Evolutionary conservation across 2,329 filamentous ascomycete species (phyloP).

Genomic region (Aschersonia sp.): DNA sequence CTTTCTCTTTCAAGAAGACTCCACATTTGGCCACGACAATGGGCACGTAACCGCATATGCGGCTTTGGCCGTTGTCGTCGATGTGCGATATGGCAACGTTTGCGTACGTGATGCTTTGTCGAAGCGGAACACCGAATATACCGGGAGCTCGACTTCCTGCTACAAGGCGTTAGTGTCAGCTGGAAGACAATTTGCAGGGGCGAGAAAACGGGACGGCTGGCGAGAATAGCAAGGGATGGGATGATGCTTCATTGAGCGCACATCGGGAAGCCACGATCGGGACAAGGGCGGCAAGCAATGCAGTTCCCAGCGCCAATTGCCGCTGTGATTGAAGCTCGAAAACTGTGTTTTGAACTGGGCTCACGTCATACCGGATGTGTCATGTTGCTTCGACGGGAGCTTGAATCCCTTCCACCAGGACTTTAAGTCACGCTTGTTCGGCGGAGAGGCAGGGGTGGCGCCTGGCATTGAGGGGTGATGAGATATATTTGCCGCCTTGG

Average conservation of each 20-base stretch:
- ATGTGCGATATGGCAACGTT: slow-evolving; percentile 96
- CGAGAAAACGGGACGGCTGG: neutral
- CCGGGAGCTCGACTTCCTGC: slow-evolving; percentile 44
- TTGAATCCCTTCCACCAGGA: slow-evolving; percentile 98
- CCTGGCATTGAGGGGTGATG: slow-evolving; percentile 10
- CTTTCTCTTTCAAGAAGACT: slow-evolving; percentile 95
- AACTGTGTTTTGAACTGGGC: neutral
- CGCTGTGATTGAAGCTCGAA: neutral
- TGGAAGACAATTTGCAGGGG: neutral
- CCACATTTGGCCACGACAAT: slow-evolving; percentile 98
- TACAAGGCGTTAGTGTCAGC: neutral
- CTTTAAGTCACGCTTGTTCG: slow-evolving; percentile 74
- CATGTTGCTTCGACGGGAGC: slow-evolving; percentile 43
- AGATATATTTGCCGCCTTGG: slow-evolving; percentile 17
- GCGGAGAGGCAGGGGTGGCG: slow-evolving; percentile 47
- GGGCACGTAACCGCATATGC: slow-evolving; percentile 96
- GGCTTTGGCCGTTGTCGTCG: slow-evolving; percentile 83
- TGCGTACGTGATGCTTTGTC: slow-evolving; percentile 89
- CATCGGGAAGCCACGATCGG: neutral
- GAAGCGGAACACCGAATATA: slow-evolving; percentile 88
- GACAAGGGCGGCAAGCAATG: neutral
- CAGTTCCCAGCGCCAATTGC: no score
- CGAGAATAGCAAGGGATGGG: neutral
- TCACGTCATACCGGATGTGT: slow-evolving; percentile 29
- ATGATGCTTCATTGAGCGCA: neutral